These are phyloP conservation scores for Zygosaccharomyces pseudobailii DNA, from an alignment of 1,139 yeast species.

Conservation along the genomic window DNA sequence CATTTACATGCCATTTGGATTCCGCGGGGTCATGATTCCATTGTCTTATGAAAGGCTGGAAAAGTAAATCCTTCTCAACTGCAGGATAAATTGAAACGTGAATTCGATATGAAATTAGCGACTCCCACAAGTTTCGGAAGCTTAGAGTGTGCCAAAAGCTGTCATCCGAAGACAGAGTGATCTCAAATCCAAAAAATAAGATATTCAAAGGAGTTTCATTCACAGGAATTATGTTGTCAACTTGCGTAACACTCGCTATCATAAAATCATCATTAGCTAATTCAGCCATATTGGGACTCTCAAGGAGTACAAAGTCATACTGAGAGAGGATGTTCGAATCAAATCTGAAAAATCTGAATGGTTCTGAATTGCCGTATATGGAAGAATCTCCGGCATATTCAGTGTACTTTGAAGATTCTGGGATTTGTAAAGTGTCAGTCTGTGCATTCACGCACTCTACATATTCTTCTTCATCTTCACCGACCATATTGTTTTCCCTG, in stretches of 20 bases:
- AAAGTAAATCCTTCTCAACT: conserved; percentile 27
- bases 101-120: conserved; percentile 26
- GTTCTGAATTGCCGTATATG: conserved; percentile 42
- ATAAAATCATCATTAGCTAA: conserved; percentile 37
- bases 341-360: conserved; percentile 46
- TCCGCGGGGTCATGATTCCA: conserved; percentile 63
- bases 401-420: conserved; percentile 40
- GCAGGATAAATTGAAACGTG: conserved; percentile 2
- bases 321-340: conserved; percentile 36
- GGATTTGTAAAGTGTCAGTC: conserved; percentile 39
- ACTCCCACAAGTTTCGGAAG: conserved; percentile 28
- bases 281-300: conserved; percentile 29
- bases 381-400: conserved; percentile 46
- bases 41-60: conserved; percentile 67
- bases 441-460: not conserved
- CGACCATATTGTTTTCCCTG: not conserved
- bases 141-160: conserved; percentile 11
- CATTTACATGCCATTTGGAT: conserved; percentile 66
- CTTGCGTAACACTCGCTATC: conserved; percentile 13
- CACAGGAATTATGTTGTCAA: not conserved
- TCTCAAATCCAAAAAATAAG: conserved; percentile 8
- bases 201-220: conserved; percentile 13
- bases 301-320: conserved; percentile 49
- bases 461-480: not conserved
- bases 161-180: conserved; percentile 5